phyloP scores from a whole-genome alignment of 2,329 filamentous ascomycete genomes.

The Stachybotrys chlorohalonatus region DNA sequence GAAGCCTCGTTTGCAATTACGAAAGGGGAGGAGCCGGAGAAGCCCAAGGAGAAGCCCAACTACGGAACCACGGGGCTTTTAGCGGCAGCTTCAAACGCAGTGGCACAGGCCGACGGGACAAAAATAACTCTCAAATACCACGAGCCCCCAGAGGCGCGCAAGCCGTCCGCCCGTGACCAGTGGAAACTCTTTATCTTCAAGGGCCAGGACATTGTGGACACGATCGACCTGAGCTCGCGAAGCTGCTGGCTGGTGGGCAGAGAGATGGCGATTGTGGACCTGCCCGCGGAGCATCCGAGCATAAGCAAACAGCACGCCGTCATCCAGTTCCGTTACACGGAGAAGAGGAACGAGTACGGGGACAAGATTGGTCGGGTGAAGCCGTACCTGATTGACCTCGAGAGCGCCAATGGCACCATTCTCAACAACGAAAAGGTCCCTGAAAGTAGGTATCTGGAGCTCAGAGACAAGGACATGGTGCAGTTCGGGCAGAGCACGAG shows the following conservation, averaged over 20 bases:
- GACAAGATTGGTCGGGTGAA: constrained; percentile 71
- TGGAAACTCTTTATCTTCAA: constrained; percentile 97
- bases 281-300: constrained; percentile 81
- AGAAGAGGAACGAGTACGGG: constrained; percentile 77
- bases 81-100: constrained; percentile 76
- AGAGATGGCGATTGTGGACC: constrained; percentile 71
- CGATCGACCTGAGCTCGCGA: constrained; percentile 63
- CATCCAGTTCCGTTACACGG: constrained; percentile 81
- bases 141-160: constrained; percentile 86
- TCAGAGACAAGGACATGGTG: constrained; percentile 82
- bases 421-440: constrained; percentile 71
- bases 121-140: constrained; percentile 87
- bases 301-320: constrained; percentile 94
- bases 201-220: constrained; percentile 68
- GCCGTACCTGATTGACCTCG: constrained; percentile 88
- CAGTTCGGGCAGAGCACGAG: constrained; percentile 80
- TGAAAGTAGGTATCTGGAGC: constrained; percentile 71
- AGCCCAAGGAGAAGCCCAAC: constrained; percentile 81
- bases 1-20: constrained; percentile 49
- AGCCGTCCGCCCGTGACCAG: constrained; percentile 65
- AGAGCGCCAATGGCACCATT: constrained; percentile 83
- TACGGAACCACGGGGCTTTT: constrained; percentile 72
- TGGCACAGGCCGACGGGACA: constrained; percentile 63
- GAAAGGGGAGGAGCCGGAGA: constrained; percentile 34
- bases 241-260: constrained; percentile 90